A percentile compares a stretch with the other conserved stretches of the same genome.
Conservation (phyloP, 2,329 filamentous ascomycete species). For the Pseudogymnoascus sp. region DNA sequence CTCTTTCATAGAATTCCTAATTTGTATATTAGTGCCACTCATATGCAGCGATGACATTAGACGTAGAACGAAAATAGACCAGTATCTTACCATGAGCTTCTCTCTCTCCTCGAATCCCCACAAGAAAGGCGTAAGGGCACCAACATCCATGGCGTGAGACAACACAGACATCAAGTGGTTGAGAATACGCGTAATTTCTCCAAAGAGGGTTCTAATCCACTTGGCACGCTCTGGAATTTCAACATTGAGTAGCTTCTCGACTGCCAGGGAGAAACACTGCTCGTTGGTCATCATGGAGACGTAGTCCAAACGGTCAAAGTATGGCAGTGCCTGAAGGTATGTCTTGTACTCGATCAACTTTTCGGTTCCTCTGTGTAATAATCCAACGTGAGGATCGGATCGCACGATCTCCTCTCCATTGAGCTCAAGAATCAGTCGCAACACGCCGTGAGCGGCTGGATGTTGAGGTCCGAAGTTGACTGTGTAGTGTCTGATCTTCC, state of each 20-base stretch:
- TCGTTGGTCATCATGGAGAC: slow-evolving; percentile 99
- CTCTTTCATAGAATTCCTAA: slow-evolving; percentile 99
- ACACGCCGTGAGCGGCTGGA: slow-evolving; percentile 94
- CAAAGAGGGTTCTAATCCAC: slow-evolving; percentile 93
- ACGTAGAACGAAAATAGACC: neutral
- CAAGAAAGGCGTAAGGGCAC: slow-evolving; percentile 93
- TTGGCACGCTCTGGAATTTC: slow-evolving; percentile 94
- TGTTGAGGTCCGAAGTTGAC: slow-evolving; percentile 99
- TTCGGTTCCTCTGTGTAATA: slow-evolving; percentile 94
- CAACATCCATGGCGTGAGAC: slow-evolving; percentile 98
- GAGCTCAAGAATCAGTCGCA: slow-evolving; percentile 93
- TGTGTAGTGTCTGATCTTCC: slow-evolving; percentile 97
- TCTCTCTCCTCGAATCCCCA: slow-evolving; percentile 99
- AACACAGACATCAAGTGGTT: slow-evolving; percentile 98
- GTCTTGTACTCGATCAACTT: slow-evolving; percentile 99
- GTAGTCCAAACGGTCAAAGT: slow-evolving; percentile 98
- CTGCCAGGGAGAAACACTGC: slow-evolving; percentile 89
- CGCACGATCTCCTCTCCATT: slow-evolving; percentile 97
- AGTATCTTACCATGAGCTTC: slow-evolving; percentile 82
- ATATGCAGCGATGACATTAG: slow-evolving; percentile 2
- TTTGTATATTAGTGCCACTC: slow-evolving; percentile 16
- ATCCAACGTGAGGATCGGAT: slow-evolving; percentile 90
- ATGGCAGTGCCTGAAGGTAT: slow-evolving; percentile 93
- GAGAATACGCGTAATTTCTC: slow-evolving; percentile 83
- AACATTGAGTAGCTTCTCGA: slow-evolving; percentile 95